Base-by-base conservation (phyloP, 495 filamentous ascomycete genomes). In the Penicillium tannophilum region DNA sequence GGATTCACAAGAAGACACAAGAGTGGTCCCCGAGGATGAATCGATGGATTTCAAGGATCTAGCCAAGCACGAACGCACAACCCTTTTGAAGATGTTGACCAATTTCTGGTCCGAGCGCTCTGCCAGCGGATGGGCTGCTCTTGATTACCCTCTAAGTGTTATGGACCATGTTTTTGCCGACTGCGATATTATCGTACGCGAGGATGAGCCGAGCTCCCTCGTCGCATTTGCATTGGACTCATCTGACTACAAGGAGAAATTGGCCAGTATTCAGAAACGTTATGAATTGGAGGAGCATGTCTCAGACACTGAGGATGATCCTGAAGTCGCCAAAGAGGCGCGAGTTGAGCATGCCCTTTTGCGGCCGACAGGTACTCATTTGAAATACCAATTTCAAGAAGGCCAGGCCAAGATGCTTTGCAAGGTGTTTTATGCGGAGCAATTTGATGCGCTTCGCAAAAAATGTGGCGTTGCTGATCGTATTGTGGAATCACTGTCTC, bases 91-190 rank as follows among this genome's bases (percentile, higher is more conserved):
- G 63, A 90, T 97, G 79, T 78, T 99, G 52, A 92, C 89, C 10
- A 96, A 92, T 57, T 99, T 99, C 75, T 99, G 95, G 95, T 95
- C 94, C 19, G 94, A 98, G 69, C 86, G 94, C 44, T 97, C 94
- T 20, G 91, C 95, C 42, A 97, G 91, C 74, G 92, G 93, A 45
- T 99, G 95, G 95, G 80, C 90, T n/a, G 84, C 88, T 26, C 81
- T 99, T 24, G 95, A 98, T 23, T 99, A 98, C 66, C 95, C 95
- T 11, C 80, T 97, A 57, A 89, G 86, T 63, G 82, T 89, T 14
- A 88, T 84, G 43, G 95, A 98, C 71, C 94, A 99, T 69, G 90
- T 98, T 45, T 98, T 97, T 69, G 90, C 90, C 28, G 95, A 99
- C 74, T 95, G 91, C n/a, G 91, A 98, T 73, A 90, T 99, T 53